Percentiles rank a stretch among this genome's conserved stretches.
Evolutionary conservation across 2,329 filamentous ascomycete species (phyloP).

Genomic region (Diaporthe nobilis): DNA sequence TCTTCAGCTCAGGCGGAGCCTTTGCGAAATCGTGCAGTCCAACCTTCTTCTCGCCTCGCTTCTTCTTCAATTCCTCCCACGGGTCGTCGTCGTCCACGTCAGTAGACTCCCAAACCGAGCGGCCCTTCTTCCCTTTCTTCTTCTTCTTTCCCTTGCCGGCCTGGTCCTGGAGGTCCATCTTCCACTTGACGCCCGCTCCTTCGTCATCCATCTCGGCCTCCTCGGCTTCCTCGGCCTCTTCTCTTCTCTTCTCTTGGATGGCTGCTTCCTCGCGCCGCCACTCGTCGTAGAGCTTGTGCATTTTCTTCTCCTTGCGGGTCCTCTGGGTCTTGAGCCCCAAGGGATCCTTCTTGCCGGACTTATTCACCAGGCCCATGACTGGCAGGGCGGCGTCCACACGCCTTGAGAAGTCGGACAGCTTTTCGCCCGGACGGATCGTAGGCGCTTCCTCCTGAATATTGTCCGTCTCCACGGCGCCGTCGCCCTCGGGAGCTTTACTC

Average conservation of each 20-base stretch:
- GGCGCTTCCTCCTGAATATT: slow-evolving; percentile 58
- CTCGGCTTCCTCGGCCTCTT: slow-evolving; percentile 75
- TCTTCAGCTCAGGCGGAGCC: slow-evolving; percentile 82
- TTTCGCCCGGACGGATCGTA: slow-evolving; percentile 87
- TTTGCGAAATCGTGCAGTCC: slow-evolving; percentile 72
- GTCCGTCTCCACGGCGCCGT: slow-evolving; percentile 42
- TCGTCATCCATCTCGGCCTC: slow-evolving; percentile 74
- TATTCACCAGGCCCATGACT: slow-evolving; percentile 77
- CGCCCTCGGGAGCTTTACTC: slow-evolving; percentile 43
- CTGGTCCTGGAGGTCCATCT: slow-evolving; percentile 60
- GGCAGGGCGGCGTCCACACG: slow-evolving; percentile 90
- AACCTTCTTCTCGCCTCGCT: slow-evolving; percentile 69
- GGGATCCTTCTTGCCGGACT: slow-evolving; percentile 72
- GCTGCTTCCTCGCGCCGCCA: slow-evolving; percentile 78
- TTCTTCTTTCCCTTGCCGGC: slow-evolving; percentile 57
- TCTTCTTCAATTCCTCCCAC: slow-evolving; percentile 81
- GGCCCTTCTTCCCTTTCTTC: slow-evolving; percentile 57
- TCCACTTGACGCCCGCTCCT: slow-evolving; percentile 64
- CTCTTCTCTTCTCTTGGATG: slow-evolving; percentile 74
- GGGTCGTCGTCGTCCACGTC: slow-evolving; percentile 73
- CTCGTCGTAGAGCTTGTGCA: slow-evolving; percentile 85
- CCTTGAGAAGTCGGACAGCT: slow-evolving; percentile 83
- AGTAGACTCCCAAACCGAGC: slow-evolving; percentile 57
- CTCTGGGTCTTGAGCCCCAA: slow-evolving; percentile 76
- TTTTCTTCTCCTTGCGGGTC: slow-evolving; percentile 87